A percentile compares a stretch with the other conserved stretches of the same genome.
Conservation (phyloP, 176 grass and related monocot genomes). For the Triticum urartu region DNA sequence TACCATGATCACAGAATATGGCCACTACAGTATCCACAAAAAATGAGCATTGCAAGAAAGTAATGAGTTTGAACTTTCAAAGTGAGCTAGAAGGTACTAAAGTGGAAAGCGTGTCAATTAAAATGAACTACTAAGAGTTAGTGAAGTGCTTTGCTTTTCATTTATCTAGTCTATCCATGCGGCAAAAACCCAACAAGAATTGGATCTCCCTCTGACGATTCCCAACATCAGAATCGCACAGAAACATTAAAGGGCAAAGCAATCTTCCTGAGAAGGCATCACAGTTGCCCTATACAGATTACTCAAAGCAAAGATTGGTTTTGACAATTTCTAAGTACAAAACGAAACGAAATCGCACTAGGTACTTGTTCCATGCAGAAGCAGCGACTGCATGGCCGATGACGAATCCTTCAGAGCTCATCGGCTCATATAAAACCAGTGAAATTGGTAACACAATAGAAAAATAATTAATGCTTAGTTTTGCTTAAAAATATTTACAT, state of each 20-base stretch:
- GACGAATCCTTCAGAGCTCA: neutral
- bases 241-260: constrained; percentile 18
- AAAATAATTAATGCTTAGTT: no score
- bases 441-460: no score
- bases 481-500: no score
- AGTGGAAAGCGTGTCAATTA: constrained; percentile 9
- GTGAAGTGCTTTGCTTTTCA: constrained; percentile 8
- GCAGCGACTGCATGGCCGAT: neutral
- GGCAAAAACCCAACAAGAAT: constrained; percentile 23
- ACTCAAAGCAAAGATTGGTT: constrained; percentile 6
- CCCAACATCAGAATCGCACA: constrained; percentile 20
- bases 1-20: neutral
- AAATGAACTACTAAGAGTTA: constrained; percentile 16
- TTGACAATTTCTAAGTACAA: constrained; percentile 23
- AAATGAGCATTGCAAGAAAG: neutral
- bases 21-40: neutral
- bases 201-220: constrained; percentile 4
- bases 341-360: constrained; percentile 18
- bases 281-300: constrained; percentile 15
- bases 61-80: constrained; percentile 9
- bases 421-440: no score
- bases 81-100: neutral
- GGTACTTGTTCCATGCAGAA: constrained; percentile 40
- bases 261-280: constrained; percentile 11
- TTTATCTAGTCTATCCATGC: constrained; percentile 19